Percentiles rank a stretch among this genome's conserved stretches.
Conservation (phyloP, 768 basidiomycete genomes). For the Clathrus columnatus region DNA sequence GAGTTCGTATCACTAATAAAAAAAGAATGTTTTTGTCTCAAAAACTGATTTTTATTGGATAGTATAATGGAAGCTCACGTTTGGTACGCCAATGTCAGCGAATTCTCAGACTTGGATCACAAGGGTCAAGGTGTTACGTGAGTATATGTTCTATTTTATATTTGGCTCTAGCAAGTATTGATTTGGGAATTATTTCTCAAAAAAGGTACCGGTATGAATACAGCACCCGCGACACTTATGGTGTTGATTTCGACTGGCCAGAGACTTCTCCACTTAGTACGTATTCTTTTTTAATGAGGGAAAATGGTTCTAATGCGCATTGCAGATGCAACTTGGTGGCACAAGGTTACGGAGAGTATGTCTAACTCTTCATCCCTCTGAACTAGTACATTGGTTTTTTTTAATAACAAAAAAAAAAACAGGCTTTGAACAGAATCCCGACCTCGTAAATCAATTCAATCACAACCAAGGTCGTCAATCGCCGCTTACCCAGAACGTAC, state of each 20-base stretch:
- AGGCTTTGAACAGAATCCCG: slow-evolving; percentile 15
- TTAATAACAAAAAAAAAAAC: not conserved
- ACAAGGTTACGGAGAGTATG: slow-evolving; percentile 15
- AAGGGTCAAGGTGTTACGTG: slow-evolving; percentile 17
- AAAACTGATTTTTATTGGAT: not conserved
- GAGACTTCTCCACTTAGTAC: slow-evolving; percentile 2
- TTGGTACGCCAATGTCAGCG: slow-evolving; percentile 20
- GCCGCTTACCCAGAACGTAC: slow-evolving; percentile 11
- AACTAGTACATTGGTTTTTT: not conserved
- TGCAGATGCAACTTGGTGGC: slow-evolving; percentile 20
- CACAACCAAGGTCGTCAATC: slow-evolving; percentile 17
- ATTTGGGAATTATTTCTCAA: not conserved
- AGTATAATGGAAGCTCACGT: slow-evolving; percentile 22
- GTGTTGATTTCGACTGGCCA: slow-evolving; percentile 6
- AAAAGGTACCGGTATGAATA: slow-evolving; percentile 20
- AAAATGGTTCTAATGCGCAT: not conserved
- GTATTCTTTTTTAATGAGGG: slow-evolving; percentile 1
- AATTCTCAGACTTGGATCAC: slow-evolving; percentile 15
- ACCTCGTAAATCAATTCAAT: slow-evolving; percentile 15
- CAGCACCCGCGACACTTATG: slow-evolving; percentile 18
- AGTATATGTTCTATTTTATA: not conserved
- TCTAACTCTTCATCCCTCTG: not conserved
- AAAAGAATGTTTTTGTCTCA: not conserved
- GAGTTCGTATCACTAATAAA: not conserved
- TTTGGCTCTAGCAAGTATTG: too few species aligned